Evolutionary conservation across 352 stramenopile genomes (phyloP).

Genomic region (Pythium folliculosum): DNA sequence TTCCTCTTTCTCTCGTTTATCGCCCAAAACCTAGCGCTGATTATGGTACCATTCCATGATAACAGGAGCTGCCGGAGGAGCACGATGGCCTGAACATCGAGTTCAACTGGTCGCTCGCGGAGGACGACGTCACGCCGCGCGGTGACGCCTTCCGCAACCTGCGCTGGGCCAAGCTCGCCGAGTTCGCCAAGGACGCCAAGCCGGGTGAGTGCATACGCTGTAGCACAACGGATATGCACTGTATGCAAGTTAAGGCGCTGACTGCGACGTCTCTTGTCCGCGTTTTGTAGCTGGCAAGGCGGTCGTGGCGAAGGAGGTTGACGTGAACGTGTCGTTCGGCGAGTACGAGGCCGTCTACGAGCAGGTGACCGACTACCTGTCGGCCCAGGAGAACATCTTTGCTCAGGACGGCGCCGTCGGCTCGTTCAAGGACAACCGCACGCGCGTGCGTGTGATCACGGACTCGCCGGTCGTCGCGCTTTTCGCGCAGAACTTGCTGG

Average conservation of each 20-base stretch:
- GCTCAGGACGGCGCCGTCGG: conserved; percentile 75
- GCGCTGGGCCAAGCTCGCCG: conserved; percentile 58
- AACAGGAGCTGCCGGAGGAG: conserved; percentile 74
- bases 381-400: conserved; percentile 55
- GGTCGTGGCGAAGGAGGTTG: conserved; percentile 57
- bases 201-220: conserved; percentile 42
- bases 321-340: conserved; percentile 64
- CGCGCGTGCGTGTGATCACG: conserved; percentile 76
- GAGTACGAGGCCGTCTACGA: conserved; percentile 74
- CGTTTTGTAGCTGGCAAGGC: conserved; percentile 49
- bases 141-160: conserved; percentile 82
- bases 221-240: no score
- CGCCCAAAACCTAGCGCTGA: no score
- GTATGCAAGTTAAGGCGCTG: not conserved
- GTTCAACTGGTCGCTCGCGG: conserved; percentile 85
- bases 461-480: conserved; percentile 74
- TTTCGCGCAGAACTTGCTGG: conserved; percentile 70
- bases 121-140: conserved; percentile 81
- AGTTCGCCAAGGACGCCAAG: conserved; percentile 69
- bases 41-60: conserved; percentile 1
- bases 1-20: no score
- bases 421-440: conserved; percentile 77
- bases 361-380: conserved; percentile 66
- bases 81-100: conserved; percentile 83
- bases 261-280: not conserved